Conservation (phyloP, 129 eudicot species). For the Centaurea solstitialis region DNA sequence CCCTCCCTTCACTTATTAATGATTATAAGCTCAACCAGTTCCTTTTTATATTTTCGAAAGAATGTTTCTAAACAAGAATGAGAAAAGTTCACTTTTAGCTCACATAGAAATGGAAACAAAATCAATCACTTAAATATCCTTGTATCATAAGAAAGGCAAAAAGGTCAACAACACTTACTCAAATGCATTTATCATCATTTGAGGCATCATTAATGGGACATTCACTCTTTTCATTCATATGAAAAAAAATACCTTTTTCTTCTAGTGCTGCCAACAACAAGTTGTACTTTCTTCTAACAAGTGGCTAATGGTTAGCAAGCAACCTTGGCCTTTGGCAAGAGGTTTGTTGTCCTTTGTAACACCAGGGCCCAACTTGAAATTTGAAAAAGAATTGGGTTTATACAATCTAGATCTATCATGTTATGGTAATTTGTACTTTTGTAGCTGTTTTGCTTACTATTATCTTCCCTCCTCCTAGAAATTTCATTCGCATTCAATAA, state of each 20-base stretch:
- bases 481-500: neutral
- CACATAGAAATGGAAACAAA: slow-evolving; percentile 1
- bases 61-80: neutral
- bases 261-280: neutral
- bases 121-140: neutral
- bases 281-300: neutral
- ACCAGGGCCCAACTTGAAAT: neutral
- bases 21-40: slow-evolving; percentile 12
- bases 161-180: slow-evolving; percentile 22
- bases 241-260: neutral
- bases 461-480: neutral
- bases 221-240: slow-evolving; percentile 15
- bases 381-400: neutral
- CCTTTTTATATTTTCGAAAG: slow-evolving; percentile 14
- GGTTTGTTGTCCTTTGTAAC: neutral
- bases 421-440: neutral
- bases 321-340: neutral
- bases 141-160: neutral
- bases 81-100: slow-evolving; percentile 12
- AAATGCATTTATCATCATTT: slow-evolving; percentile 12
- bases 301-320: neutral
- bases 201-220: neutral
- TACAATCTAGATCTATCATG: neutral
- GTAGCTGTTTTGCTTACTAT: neutral
- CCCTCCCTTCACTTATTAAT: slow-evolving; percentile 8